Evolutionary conservation across 805 yeast genomes (phyloP).

Genomic region (Metschnikowia aberdeeniae): DNA sequence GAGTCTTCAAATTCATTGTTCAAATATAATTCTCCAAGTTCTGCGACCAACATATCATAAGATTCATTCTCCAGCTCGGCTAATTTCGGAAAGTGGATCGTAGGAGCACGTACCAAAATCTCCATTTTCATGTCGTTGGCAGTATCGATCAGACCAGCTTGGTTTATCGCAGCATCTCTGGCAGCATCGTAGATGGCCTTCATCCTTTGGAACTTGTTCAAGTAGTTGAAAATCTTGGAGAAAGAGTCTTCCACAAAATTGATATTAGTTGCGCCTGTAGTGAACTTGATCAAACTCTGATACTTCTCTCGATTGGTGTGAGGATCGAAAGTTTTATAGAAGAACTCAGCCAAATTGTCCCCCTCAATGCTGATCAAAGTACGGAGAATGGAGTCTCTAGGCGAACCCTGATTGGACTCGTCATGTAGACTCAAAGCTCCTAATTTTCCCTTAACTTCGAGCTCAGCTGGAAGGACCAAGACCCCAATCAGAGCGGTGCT

Average conservation of each 20-base stretch:
- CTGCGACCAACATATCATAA: constrained; percentile 62
- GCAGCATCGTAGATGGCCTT: constrained; percentile 87
- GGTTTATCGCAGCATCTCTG: constrained; percentile 81
- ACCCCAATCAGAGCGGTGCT: constrained; percentile 69
- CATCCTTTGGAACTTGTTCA: constrained; percentile 77
- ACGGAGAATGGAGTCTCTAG: constrained; percentile 56
- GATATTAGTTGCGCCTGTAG: constrained; percentile 70
- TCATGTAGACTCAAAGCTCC: constrained; percentile 80
- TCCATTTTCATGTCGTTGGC: constrained; percentile 67
- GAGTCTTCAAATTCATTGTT: constrained; percentile 50
- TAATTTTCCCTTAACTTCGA: constrained; percentile 66
- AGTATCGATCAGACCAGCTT: constrained; percentile 60
- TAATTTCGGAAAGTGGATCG: constrained; percentile 68
- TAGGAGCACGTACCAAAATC: constrained; percentile 74
- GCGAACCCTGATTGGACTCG: constrained; percentile 63
- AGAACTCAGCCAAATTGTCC: constrained; percentile 71
- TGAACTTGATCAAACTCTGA: constrained; percentile 55
- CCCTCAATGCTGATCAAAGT: constrained; percentile 78
- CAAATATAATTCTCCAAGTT: constrained; percentile 79
- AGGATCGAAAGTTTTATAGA: constrained; percentile 74
- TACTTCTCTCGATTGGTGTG: constrained; percentile 46
- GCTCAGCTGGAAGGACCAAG: constrained; percentile 65
- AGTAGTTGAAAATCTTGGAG: constrained; percentile 58
- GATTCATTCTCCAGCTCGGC: constrained; percentile 34
- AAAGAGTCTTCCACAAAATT: constrained; percentile 82